These are phyloP conservation scores for Viola pubescens DNA, from an alignment of 441 rosid genomes.

Conservation along the genomic window DNA sequence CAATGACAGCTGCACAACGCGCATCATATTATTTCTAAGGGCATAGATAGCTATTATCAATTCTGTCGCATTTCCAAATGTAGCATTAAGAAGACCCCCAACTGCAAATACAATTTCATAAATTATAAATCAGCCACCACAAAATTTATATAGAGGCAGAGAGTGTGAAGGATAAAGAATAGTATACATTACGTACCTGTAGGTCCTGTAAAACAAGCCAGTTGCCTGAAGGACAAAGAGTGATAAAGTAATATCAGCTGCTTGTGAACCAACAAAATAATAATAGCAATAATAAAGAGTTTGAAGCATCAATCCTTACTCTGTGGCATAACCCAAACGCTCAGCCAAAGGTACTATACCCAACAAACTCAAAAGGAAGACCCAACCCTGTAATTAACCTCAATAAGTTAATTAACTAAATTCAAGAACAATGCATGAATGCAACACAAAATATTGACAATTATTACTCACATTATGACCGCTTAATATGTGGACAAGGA, in stretches of 20 bases:
- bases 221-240: conserved; percentile 34
- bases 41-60: conserved; percentile 85
- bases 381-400: conserved; percentile 29
- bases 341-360: conserved; percentile 60
- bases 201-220: conserved; percentile 50
- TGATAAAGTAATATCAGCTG: conserved; percentile 5
- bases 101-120: conserved; percentile 37
- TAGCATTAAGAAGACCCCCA: conserved; percentile 97
- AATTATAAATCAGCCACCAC: neutral
- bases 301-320: conserved; percentile 28
- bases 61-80: conserved; percentile 96
- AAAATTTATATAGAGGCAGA: neutral
- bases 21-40: conserved; percentile 64
- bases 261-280: neutral
- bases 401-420: conserved; percentile 17
- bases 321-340: conserved; percentile 56
- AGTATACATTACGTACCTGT: conserved; percentile 25
- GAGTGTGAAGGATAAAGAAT: neutral
- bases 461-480: conserved; percentile 51
- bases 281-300: neutral
- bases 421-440: conserved; percentile 9
- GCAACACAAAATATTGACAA: conserved; percentile 11
- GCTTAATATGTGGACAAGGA: conserved; percentile 47
- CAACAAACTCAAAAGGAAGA: conserved; percentile 41
- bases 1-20: conserved; percentile 86